Percentiles rank a stretch among this genome's conserved stretches.
Evolutionary conservation across 2,329 filamentous ascomycete genomes (phyloP).

Genomic region (Leptographium procerum): DNA sequence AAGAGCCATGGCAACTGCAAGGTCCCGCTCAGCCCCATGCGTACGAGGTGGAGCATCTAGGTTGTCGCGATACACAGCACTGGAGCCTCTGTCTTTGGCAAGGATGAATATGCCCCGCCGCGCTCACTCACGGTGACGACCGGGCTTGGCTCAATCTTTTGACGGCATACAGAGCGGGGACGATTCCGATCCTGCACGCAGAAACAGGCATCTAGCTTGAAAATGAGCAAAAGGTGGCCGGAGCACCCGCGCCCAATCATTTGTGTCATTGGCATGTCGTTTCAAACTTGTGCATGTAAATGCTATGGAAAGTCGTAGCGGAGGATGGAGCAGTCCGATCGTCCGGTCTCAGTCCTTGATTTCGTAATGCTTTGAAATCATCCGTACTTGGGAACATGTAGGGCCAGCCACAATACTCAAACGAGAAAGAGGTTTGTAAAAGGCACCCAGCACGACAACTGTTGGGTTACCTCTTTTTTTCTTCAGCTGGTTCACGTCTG

Average conservation of each 20-base stretch:
- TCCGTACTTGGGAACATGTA: too few species aligned
- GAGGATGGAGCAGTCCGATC: not conserved
- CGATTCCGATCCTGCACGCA: not conserved
- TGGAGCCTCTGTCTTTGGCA: not conserved
- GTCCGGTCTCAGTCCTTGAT: not conserved
- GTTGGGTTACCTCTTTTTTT: not conserved
- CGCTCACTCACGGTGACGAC: not conserved
- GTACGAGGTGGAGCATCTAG: not conserved
- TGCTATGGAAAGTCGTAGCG: not conserved
- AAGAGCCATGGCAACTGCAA: not conserved
- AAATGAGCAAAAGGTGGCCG: not conserved
- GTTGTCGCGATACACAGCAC: not conserved
- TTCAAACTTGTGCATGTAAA: too few species aligned
- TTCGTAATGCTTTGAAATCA: not conserved
- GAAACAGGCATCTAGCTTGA: not conserved
- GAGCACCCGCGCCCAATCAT: not conserved
- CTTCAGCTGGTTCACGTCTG: not conserved
- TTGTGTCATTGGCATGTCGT: not conserved
- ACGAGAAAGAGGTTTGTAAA: too few species aligned
- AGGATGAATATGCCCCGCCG: not conserved
- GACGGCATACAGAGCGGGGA: not conserved
- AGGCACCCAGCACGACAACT: too few species aligned
- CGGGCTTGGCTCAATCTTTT: not conserved
- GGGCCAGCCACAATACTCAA: too few species aligned
- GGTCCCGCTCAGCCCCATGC: not conserved